Evolutionary conservation across 148 eudicot species (phyloP).

Genomic region (Camellia sinensis): DNA sequence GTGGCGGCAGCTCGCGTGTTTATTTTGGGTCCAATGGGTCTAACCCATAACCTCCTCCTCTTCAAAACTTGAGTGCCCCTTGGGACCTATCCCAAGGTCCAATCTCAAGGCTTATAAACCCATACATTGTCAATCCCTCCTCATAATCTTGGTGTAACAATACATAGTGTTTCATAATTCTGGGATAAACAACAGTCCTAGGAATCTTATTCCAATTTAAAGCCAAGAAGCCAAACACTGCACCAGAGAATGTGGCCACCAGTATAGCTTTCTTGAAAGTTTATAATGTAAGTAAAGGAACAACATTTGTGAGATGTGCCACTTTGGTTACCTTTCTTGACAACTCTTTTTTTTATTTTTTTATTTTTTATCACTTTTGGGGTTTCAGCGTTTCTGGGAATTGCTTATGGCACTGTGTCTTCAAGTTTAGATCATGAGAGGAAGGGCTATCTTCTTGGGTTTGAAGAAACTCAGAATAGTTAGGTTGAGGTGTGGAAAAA

Average conservation of each 20-base stretch:
- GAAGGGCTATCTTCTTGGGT: conserved; percentile 65
- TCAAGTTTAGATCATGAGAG: conserved; percentile 68
- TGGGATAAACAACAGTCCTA: too few species aligned
- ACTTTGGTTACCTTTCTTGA: conserved; percentile 61
- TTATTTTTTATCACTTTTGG: conserved; percentile 59
- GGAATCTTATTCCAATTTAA: too few species aligned
- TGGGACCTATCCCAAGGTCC: too few species aligned
- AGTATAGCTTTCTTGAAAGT: conserved; percentile 47
- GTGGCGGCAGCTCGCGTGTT: too few species aligned
- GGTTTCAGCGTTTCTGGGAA: conserved; percentile 60
- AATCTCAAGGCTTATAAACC: too few species aligned
- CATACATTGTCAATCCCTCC: too few species aligned
- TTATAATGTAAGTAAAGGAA: conserved; percentile 42
- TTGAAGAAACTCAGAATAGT: conserved; percentile 65
- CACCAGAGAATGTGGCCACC: conserved; percentile 14
- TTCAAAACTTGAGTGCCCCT: too few species aligned
- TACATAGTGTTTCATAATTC: too few species aligned
- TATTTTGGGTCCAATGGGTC: too few species aligned
- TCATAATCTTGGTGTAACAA: too few species aligned
- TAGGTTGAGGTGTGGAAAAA: conserved; percentile 91
- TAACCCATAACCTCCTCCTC: too few species aligned
- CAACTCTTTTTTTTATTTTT: conserved; percentile 14
- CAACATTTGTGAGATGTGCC: conserved; percentile 58
- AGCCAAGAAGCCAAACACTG: too few species aligned
- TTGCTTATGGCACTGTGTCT: conserved; percentile 73